phyloP scores from a whole-genome alignment of 371 early-diverging fungal genomes.

The Smittium culicis region DNA sequence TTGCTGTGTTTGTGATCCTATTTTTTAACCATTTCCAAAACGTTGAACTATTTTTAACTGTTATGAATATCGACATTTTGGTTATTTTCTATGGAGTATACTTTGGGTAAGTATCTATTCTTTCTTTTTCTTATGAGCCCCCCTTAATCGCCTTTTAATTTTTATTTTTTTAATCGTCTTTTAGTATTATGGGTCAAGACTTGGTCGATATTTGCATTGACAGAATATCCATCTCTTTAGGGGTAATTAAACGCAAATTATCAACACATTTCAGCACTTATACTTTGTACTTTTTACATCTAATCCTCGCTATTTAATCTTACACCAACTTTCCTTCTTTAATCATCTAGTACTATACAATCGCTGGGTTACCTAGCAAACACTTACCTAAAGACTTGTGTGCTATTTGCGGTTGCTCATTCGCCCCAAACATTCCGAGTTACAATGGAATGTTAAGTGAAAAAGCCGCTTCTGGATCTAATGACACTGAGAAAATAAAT shows the following conservation, averaged over 20 bases:
- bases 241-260: too few species aligned
- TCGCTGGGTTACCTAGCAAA: constrained; percentile 22
- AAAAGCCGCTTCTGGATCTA: neutral
- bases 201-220: constrained; percentile 29
- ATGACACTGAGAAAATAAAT: neutral
- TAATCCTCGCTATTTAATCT: too few species aligned
- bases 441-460: neutral
- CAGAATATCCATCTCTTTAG: constrained; percentile 27
- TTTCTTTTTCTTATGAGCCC: constrained; percentile 3
- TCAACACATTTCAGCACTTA: too few species aligned
- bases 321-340: neutral
- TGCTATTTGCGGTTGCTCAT: constrained; percentile 25
- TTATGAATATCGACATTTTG: constrained; percentile 29
- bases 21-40: constrained; percentile 37
- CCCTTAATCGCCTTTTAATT: too few species aligned
- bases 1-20: constrained; percentile 31
- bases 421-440: constrained; percentile 7
- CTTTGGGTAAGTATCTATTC: constrained; percentile 30
- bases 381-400: constrained; percentile 22
- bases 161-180: neutral
- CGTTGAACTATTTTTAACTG: constrained; percentile 17
- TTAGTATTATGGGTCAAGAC: constrained; percentile 27
- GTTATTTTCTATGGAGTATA: constrained; percentile 47
- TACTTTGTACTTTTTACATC: too few species aligned
- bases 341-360: constrained; percentile 16